Conservation (phyloP, 768 basidiomycete species). For the Pleurotus eryngii region DNA sequence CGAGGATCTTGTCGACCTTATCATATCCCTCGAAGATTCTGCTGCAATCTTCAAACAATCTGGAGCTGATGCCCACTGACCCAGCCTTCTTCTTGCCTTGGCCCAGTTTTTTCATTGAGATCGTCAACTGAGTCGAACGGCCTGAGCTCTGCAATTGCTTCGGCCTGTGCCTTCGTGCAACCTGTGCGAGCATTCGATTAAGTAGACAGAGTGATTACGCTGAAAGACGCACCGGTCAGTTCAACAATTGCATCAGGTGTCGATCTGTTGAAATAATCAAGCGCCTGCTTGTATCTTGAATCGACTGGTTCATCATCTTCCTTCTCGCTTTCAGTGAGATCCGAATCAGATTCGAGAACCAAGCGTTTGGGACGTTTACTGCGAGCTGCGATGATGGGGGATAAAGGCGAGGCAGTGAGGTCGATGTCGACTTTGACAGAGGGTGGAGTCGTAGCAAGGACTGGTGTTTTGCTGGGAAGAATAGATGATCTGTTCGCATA, state of each 20-base stretch:
- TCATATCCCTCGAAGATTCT: slow-evolving; percentile 83
- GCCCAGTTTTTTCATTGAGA: slow-evolving; percentile 71
- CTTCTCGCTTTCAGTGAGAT: slow-evolving; percentile 39
- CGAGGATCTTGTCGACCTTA: slow-evolving; percentile 84
- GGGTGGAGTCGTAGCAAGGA: slow-evolving; percentile 35
- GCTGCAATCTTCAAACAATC: slow-evolving; percentile 88
- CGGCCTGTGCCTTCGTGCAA: slow-evolving; percentile 79
- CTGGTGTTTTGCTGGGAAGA: slow-evolving; percentile 39
- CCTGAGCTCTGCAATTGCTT: slow-evolving; percentile 70
- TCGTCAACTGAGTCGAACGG: slow-evolving; percentile 80
- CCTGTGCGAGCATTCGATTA: slow-evolving; percentile 38
- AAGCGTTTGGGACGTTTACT: slow-evolving; percentile 56
- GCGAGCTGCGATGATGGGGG: slow-evolving; percentile 37
- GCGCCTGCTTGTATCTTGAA: slow-evolving; percentile 32
- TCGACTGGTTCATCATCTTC: not conserved
- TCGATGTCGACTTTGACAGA: slow-evolving; percentile 34
- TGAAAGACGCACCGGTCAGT: slow-evolving; percentile 55
- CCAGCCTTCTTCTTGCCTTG: slow-evolving; percentile 87
- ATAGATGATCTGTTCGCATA: slow-evolving; percentile 60
- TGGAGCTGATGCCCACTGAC: slow-evolving; percentile 78
- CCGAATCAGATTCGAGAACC: slow-evolving; percentile 67
- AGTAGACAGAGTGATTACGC: slow-evolving; percentile 1
- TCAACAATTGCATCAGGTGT: slow-evolving; percentile 66
- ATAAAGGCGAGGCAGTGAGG: slow-evolving; percentile 29
- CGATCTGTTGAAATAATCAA: slow-evolving; percentile 69